Base-by-base conservation (phyloP, 2,329 filamentous ascomycete genomes). In the Verticillium nonalfalfae region DNA sequence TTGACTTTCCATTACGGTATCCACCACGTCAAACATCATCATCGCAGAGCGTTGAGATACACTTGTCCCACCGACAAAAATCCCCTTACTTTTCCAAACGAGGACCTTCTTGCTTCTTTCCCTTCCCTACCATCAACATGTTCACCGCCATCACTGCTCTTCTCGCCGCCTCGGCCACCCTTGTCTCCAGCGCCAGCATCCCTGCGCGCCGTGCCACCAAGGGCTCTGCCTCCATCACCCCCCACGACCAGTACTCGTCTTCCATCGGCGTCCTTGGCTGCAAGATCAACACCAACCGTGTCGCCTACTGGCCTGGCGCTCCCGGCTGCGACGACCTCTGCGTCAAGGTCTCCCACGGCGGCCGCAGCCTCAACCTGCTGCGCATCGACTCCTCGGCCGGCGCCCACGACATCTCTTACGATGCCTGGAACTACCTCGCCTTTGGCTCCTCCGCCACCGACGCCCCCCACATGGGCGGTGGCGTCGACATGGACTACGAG, bases 351-450 rank as follows among this genome's bases (percentile, higher is more conserved):
- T 77, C 74, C 61, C 74, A 81, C 70, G 74, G 70, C 54, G 80
- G 73, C 61, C 80, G 81, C 63, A 76, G 73, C 45, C 71, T 88
- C 61, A 78, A 85, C 66, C 82, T 91, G 60, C 79, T 87, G 63
- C 79, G 79, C 70, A 74, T 87, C 64, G 85, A 86, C 75, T 72
- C 75, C 59, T 86, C 83, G 0, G 76, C 75, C 50, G 83, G 83
- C 57, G 84, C 83, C 59, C 71, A 84, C 70, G 85, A 87, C 72
- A 80, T 87, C 74, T 80, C 76, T 61, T 87, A 86, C 75, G 84
- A 86, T 64, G 83, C 84, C 58, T 87, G 82, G 82, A 85, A 85
- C 76, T 81, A 81, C 68, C 81, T 87, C 50, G 72, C 72, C 66
- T 81, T 77, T 38, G 83, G 83, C 65, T 67, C 77, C 63, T 75